phyloP scores from a whole-genome alignment of 1,284 basidiomycete genomes.

The Takashimella koratensis region DNA sequence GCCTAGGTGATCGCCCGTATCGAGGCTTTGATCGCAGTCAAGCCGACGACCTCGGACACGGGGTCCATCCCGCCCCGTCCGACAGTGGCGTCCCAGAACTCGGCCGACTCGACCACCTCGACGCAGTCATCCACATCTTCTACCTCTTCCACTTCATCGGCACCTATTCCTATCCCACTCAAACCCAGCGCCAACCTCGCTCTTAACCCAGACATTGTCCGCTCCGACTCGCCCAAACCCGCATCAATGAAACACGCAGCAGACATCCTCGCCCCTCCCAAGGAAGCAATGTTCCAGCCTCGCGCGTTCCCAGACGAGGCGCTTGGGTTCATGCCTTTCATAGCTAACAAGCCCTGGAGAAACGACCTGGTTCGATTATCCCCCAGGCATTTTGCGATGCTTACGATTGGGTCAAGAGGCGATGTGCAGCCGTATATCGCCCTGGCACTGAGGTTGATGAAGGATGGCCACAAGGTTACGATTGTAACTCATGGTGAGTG shows the following conservation, averaged over 20 bases:
- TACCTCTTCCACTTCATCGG: neutral
- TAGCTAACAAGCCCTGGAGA: constrained; percentile 39
- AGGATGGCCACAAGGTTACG: constrained; percentile 55
- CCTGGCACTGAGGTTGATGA: constrained; percentile 50
- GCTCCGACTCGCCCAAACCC: neutral
- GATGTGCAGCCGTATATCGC: constrained; percentile 55
- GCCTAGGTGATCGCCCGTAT: constrained; percentile 16
- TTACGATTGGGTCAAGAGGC: constrained; percentile 53
- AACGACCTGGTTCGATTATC: constrained; percentile 21
- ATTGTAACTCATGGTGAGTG: constrained; percentile 58
- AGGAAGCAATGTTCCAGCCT: constrained; percentile 22
- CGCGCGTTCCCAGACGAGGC: constrained; percentile 36
- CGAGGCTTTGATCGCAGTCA: constrained; percentile 1
- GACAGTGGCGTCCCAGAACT: neutral
- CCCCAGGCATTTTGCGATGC: constrained; percentile 42
- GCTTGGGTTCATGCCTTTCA: constrained; percentile 40
- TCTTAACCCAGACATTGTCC: constrained; percentile 10
- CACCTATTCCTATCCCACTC: neutral
- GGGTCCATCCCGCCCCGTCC: neutral
- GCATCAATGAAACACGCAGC: constrained; percentile 20
- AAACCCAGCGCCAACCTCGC: neutral
- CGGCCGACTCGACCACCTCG: neutral
- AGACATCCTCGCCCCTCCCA: constrained; percentile 34
- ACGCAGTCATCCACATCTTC: neutral
- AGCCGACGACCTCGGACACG: neutral